Evolutionary conservation across 371 early-diverging fungal genomes (phyloP), one percentile per base, ranked within the genome.

Genomic region (Haplosporangium sp.): DNA sequence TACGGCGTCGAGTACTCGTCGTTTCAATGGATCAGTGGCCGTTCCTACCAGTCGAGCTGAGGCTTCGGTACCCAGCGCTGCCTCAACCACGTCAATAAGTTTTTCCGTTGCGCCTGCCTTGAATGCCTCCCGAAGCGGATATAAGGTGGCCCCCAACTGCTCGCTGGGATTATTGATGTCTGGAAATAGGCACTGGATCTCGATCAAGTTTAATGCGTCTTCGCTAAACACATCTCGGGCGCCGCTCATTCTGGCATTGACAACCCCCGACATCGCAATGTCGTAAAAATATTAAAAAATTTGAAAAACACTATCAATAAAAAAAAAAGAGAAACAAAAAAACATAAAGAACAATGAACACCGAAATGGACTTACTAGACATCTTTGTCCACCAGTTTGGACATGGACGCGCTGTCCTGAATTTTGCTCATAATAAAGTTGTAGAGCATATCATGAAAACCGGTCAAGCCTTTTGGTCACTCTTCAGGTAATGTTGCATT

Each of bases 201-300:
- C 48, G 58, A 69, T 62, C 36, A 47, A 18, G 50, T 57, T 51
- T 51, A 69, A 5, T 41, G 51, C 51, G 14, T 55, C 62, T 14
- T 67, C 40, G 36, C 67, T 58, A n/a, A 62, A 69, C 45, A 69
- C 58, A 13, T 62, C 52, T 48, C 62, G 62, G 37, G 62, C 62
- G 20, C 53, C 53, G 46, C 41, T 29, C 62, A 69, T 69, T 52
- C 69, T 61, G 5, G 53, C 52, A 57, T 69, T 69, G 14, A 69
- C 58, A 14, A 62, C 58, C 4, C 57, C 62, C 14, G 62, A 69
- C 58, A 69, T 69, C n/a, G n/a, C n/a, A n/a, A n/a, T n/a, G n/a
- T n/a, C n/a, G n/a, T n/a, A n/a, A n/a, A n/a, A n/a, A n/a, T n/a
- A n/a, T n/a, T n/a, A n/a, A n/a, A n/a, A n/a, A n/a, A n/a, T n/a